A percentile compares a stretch with the other conserved stretches of the same genome.
Conservation (phyloP, 2,329 filamentous ascomycete genomes). For the Leptographium procerum region DNA sequence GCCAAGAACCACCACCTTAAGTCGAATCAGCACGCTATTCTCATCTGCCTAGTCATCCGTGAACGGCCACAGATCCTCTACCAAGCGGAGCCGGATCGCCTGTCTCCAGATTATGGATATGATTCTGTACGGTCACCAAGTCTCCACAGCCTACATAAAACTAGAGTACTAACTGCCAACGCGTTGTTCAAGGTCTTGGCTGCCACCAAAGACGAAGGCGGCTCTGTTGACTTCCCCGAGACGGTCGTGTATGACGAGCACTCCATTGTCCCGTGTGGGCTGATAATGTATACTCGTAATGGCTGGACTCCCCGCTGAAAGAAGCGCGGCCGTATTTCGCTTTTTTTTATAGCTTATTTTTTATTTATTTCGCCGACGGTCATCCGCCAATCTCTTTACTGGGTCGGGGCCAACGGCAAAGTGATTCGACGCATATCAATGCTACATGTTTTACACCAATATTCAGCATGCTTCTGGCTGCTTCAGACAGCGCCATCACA, state of each 20-base stretch:
- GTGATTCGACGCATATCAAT: no score
- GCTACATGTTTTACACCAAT: no score
- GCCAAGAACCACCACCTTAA: background rate
- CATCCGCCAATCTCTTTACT: no score
- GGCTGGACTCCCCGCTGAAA: background rate
- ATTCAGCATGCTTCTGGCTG: no score
- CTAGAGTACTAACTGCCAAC: background rate
- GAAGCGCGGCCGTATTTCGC: background rate
- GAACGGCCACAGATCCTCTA: background rate
- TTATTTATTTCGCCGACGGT: no score
- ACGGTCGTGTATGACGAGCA: conserved; percentile 2
- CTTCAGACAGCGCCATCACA: no score
- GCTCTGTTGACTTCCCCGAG: conserved; percentile 1
- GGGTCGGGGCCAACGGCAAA: no score
- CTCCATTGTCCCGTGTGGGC: conserved; percentile 1
- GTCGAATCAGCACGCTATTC: conserved; percentile 1
- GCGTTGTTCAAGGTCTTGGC: background rate
- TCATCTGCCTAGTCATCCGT: conserved; percentile 1
- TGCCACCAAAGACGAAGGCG: background rate
- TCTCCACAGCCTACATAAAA: background rate
- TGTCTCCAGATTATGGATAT: background rate
- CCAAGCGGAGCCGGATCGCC: background rate
- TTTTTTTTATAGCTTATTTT: background rate
- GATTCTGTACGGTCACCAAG: background rate
- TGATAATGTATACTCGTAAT: conserved; percentile 1